Evolutionary conservation across 805 yeast species (phyloP).

Genomic region (Nakazawaea molendinolei): DNA sequence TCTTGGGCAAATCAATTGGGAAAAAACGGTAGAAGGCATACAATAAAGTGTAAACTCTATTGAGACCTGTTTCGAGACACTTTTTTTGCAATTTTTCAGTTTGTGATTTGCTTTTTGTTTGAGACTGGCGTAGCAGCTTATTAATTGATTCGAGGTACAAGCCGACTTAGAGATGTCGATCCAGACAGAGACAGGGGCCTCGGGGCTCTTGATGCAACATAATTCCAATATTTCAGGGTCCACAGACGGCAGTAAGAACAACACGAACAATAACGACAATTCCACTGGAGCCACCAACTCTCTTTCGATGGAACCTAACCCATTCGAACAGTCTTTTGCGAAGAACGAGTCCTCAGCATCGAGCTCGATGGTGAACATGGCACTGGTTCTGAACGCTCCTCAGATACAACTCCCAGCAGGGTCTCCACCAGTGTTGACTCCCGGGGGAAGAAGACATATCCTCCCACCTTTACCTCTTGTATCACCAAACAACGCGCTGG

Average conservation of each 20-base stretch:
- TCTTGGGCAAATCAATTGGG: too few relatives aligned
- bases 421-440: constrained; percentile 45
- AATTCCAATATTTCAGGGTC: too few relatives aligned
- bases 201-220: too few relatives aligned
- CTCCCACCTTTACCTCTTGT: constrained; percentile 37
- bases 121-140: too few relatives aligned
- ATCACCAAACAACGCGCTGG: constrained; percentile 9
- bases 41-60: too few relatives aligned
- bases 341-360: constrained; percentile 22
- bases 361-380: constrained; percentile 11
- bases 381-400: constrained; percentile 18
- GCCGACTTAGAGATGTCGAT: too few relatives aligned
- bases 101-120: too few relatives aligned
- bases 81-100: too few relatives aligned
- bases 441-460: constrained; percentile 43
- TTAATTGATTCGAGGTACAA: too few relatives aligned
- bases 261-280: neutral
- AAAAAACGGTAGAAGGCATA: too few relatives aligned
- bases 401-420: constrained; percentile 11
- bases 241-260: neutral
- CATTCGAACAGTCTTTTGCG: constrained; percentile 92
- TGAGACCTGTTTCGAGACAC: too few relatives aligned
- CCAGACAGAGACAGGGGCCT: too few relatives aligned
- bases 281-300: constrained; percentile 7
- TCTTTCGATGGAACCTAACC: constrained; percentile 72